These are phyloP conservation scores for Dryas integrifolia DNA, from an alignment of 331 rosid genomes.

Conservation along the genomic window DNA sequence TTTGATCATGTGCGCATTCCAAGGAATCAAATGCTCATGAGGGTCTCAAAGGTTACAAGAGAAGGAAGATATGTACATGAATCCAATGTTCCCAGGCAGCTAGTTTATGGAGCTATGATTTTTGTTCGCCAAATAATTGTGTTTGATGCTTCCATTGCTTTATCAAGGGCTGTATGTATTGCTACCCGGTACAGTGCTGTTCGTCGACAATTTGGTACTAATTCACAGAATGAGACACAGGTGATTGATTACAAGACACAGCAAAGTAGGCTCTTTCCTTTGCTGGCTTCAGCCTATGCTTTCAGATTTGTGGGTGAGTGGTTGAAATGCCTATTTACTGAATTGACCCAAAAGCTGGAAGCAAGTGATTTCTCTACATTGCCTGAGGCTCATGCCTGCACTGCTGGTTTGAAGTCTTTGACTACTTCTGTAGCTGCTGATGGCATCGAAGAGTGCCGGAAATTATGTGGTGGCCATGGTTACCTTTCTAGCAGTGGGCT, in stretches of 20 bases:
- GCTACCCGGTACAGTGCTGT: conserved; percentile 93
- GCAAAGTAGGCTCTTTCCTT: conserved; percentile 87
- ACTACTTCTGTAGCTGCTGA: conserved; percentile 82
- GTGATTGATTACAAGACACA: conserved; percentile 95
- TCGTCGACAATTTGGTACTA: conserved; percentile 72
- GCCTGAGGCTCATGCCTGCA: conserved; percentile 95
- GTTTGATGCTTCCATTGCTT: conserved; percentile 72
- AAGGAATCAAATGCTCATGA: conserved; percentile 89
- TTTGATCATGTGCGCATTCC: conserved; percentile 79
- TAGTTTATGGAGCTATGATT: conserved; percentile 89
- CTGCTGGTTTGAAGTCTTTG: conserved; percentile 91
- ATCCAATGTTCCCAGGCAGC: conserved; percentile 77
- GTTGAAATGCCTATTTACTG: conserved; percentile 74
- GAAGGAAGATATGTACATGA: conserved; percentile 68
- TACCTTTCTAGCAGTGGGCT: conserved; percentile 91
- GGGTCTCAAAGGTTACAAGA: conserved; percentile 81
- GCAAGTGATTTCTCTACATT: conserved; percentile 75
- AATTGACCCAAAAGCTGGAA: conserved; percentile 67
- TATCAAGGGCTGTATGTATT: conserved; percentile 92
- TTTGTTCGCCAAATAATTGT: conserved; percentile 73
- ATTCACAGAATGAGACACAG: conserved; percentile 65
- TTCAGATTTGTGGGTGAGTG: conserved; percentile 91
- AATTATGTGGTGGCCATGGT: conserved; percentile 94
- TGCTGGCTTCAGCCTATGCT: conserved; percentile 94
- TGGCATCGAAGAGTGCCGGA: conserved; percentile 81